Evolutionary conservation across 2,329 filamentous ascomycete genomes (phyloP).

Genomic region (Venturia pyrina): DNA sequence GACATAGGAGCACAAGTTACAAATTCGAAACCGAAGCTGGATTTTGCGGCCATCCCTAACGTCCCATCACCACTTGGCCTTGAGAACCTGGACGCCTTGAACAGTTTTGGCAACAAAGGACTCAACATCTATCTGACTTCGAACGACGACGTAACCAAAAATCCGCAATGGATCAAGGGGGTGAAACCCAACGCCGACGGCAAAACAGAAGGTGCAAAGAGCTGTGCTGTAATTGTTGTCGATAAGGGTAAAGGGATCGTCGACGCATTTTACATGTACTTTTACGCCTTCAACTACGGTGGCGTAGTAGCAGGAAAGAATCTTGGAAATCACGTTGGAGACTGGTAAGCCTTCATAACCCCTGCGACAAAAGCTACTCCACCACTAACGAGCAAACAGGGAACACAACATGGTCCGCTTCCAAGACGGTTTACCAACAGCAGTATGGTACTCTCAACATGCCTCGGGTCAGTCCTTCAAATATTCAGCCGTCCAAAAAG

Average conservation of each 20-base stretch:
- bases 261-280: slow-evolving; percentile 56
- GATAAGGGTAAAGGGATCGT: slow-evolving; percentile 44
- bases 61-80: slow-evolving; percentile 19
- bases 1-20: slow-evolving; percentile 32
- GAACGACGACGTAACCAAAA: slow-evolving; percentile 30
- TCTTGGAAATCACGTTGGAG: slow-evolving; percentile 52
- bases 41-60: slow-evolving; percentile 21
- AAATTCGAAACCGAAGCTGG: slow-evolving; percentile 29
- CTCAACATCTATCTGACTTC: slow-evolving; percentile 34
- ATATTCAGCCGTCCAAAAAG: slow-evolving; percentile 46
- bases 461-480: slow-evolving; percentile 52
- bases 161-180: slow-evolving; percentile 39
- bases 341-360: slow-evolving; percentile 34
- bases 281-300: slow-evolving; percentile 48
- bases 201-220: slow-evolving; percentile 40
- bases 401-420: slow-evolving; percentile 62
- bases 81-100: slow-evolving; percentile 34
- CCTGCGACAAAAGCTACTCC: background rate
- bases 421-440: slow-evolving; percentile 41
- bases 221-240: slow-evolving; percentile 46
- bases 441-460: slow-evolving; percentile 56
- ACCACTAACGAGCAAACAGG: slow-evolving; percentile 26
- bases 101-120: slow-evolving; percentile 21
- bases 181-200: slow-evolving; percentile 42
- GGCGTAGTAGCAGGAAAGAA: slow-evolving; percentile 40